Evolutionary conservation across 495 filamentous ascomycete genomes (phyloP), one percentile per base, ranked within the genome.

Genomic region (Aspergillus nidulans): DNA sequence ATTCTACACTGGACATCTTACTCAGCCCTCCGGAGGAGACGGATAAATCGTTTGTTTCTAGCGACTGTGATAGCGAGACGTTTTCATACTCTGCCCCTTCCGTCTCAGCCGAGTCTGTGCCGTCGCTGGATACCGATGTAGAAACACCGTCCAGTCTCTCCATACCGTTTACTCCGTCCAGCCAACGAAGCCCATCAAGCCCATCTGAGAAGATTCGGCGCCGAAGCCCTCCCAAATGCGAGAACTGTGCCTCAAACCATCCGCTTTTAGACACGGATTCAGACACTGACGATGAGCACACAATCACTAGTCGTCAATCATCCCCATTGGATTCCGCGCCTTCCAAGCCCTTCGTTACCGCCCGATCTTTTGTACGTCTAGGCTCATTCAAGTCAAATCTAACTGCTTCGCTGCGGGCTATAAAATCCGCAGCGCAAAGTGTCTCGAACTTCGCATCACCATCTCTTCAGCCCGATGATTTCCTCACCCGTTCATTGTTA

Each of bases 321-420:
- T 38, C 60, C 20, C 51, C 54, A 30, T 32, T 60, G 23, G 55
- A 68, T 47, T 23, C 43, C 16, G 61, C 41, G 1, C 46, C 62
- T 0, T 23, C 64, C 12, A 72, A 69, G 20, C 59, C 61, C 13
- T 46, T 66, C 12, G 43, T 62, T 30, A 57, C 65, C 12, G 56
- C 65, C 38, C 61, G 67, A 36, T 61, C 67, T 12, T 71, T 76
- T 18, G 66, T 73, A n/a, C 68, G 71, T n/a, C 41, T 76, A 6
- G 69, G 66, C 13, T 75, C 77, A 10, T 91, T 97, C 73, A 95
- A 91, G 62, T 98, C 94, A 2, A 97, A 97, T 60, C 78, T 98
- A 15, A 98, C 92, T 4, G 91, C 92, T 19, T 98, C 94, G 0
- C 71, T 98, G 48, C 83, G 89, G 28, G 90, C 89, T 23, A 81